phyloP scores from a whole-genome alignment of 441 rosid genomes.

The Codiaeum variegatum region DNA sequence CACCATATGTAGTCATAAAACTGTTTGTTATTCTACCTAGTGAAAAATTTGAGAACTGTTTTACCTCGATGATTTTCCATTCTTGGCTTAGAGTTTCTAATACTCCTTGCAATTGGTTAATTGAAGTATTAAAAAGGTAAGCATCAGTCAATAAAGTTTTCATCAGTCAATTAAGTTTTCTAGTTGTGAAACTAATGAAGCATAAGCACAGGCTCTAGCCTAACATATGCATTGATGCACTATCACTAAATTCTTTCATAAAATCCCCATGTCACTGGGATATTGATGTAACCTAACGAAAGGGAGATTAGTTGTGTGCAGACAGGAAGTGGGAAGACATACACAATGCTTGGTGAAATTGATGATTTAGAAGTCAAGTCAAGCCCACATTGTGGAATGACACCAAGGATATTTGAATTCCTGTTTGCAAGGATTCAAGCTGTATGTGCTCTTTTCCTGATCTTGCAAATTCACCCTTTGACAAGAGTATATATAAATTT shows the following conservation, averaged over 20 bases:
- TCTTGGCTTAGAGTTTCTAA: background rate
- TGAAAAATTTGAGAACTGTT: background rate
- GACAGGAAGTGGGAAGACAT: slow-evolving; percentile 98
- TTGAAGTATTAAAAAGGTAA: background rate
- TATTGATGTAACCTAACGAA: slow-evolving; percentile 11
- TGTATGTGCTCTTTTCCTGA: slow-evolving; percentile 40
- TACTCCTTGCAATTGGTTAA: background rate
- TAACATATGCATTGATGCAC: background rate
- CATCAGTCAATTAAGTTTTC: background rate
- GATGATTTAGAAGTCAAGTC: slow-evolving; percentile 81
- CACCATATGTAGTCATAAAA: background rate
- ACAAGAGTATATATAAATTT: slow-evolving; percentile 7
- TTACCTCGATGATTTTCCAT: background rate
- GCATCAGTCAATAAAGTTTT: background rate
- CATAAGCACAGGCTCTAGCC: background rate
- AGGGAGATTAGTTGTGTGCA: slow-evolving; percentile 36
- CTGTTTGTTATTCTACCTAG: background rate
- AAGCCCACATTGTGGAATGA: slow-evolving; percentile 90
- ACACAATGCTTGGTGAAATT: slow-evolving; percentile 92
- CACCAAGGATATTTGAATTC: slow-evolving; percentile 96
- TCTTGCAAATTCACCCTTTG: slow-evolving; percentile 5
- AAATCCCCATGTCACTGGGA: background rate
- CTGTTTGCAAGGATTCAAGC: slow-evolving; percentile 98
- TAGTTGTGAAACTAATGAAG: background rate
- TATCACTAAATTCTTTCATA: background rate